phyloP scores from a whole-genome alignment of 2,329 filamentous ascomycete species.

The Colletotrichum eleusines region DNA sequence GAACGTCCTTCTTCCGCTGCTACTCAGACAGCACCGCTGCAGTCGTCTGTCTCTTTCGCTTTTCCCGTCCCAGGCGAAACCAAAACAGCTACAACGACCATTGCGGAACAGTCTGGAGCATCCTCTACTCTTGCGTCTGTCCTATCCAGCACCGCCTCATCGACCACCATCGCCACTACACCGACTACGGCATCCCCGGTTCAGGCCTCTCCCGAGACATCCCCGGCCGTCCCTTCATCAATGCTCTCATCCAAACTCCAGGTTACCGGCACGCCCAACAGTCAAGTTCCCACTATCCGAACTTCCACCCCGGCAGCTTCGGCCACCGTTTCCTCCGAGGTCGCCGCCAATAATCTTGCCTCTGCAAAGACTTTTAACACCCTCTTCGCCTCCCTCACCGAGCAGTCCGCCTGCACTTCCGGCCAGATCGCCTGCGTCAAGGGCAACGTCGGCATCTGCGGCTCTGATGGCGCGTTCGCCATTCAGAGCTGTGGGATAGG shows the following conservation, averaged over 20 bases:
- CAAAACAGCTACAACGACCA: not conserved
- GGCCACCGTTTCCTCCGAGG: constrained; percentile 55
- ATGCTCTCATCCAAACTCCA: constrained; percentile 1
- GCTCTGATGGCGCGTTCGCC: constrained; percentile 54
- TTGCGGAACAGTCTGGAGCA: not conserved
- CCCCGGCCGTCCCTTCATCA: not conserved
- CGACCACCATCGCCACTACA: not conserved
- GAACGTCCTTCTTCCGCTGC: not conserved
- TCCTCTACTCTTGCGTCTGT: constrained; percentile 6
- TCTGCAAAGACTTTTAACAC: constrained; percentile 61
- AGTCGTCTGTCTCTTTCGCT: constrained; percentile 33
- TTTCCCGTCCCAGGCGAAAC: constrained; percentile 29
- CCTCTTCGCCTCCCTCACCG: constrained; percentile 58
- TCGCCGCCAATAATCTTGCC: constrained; percentile 60
- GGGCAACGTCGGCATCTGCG: constrained; percentile 63
- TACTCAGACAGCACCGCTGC: constrained; percentile 1
- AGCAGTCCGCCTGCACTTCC: constrained; percentile 59
- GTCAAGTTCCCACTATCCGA: constrained; percentile 57
- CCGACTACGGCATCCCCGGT: not conserved
- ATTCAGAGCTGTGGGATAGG: constrained; percentile 54
- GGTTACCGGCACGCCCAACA: constrained; percentile 53
- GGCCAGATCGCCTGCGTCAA: constrained; percentile 66
- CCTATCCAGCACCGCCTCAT: constrained; percentile 6
- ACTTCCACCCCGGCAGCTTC: constrained; percentile 53
- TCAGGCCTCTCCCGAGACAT: not conserved